Conservation (phyloP, 148 eudicot genomes). For the Rhododendron simsii region DNA sequence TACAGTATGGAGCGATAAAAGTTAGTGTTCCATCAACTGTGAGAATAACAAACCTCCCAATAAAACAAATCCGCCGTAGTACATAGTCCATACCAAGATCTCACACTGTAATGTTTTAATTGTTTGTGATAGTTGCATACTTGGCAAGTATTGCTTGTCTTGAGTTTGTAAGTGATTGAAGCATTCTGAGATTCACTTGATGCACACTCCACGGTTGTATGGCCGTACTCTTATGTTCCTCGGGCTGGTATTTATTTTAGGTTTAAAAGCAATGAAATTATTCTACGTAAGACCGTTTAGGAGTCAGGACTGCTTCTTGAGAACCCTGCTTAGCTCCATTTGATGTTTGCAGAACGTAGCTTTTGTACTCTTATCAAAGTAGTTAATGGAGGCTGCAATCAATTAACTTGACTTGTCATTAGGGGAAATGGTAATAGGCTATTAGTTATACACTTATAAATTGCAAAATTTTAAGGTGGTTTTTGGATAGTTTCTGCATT, state of each 20-base stretch:
- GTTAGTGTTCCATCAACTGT: background rate
- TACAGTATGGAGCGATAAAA: background rate
- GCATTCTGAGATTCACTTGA: background rate
- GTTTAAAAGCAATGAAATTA: background rate
- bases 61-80: background rate
- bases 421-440: background rate
- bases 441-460: background rate
- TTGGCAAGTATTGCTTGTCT: background rate
- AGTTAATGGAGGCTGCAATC: background rate
- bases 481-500: background rate
- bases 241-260: background rate
- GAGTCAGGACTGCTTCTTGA: background rate
- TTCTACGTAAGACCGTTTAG: background rate
- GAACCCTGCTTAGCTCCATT: background rate
- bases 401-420: background rate
- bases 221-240: background rate
- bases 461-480: background rate
- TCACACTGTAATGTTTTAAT: background rate
- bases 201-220: background rate
- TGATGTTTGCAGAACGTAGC: background rate
- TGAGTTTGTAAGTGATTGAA: background rate
- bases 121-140: background rate
- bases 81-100: background rate
- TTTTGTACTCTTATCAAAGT: background rate
- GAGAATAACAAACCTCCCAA: background rate